These are phyloP conservation scores for Pyrenula massariospora DNA, from an alignment of 495 filamentous ascomycete genomes.

Conservation along the genomic window DNA sequence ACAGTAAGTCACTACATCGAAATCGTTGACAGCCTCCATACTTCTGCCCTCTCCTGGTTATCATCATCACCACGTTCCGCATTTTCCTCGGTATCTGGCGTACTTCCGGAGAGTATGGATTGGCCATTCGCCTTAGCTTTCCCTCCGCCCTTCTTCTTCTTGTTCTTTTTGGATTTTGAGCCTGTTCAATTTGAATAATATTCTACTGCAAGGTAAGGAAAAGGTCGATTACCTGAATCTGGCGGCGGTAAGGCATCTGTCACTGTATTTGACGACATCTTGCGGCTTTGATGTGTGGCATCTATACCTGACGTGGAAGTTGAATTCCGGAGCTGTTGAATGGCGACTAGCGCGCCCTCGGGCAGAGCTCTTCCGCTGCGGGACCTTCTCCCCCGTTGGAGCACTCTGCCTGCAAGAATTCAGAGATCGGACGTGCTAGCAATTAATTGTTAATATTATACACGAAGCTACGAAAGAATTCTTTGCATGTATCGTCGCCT, in stretches of 20 bases:
- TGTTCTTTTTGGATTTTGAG: conserved; percentile 56
- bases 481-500: too few relatives aligned
- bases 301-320: neutral
- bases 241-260: neutral
- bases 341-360: neutral
- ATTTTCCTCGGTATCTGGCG: conserved; percentile 23
- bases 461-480: too few relatives aligned
- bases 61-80: conserved; percentile 6
- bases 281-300: neutral
- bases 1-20: conserved; percentile 4
- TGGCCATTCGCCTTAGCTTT: conserved; percentile 24
- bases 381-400: too few relatives aligned
- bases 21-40: conserved; percentile 14
- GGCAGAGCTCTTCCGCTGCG: neutral
- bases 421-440: too few relatives aligned
- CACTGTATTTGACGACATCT: neutral
- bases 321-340: neutral
- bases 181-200: conserved; percentile 19
- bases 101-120: conserved; percentile 13
- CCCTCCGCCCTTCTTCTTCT: conserved; percentile 51
- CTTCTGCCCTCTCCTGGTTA: conserved; percentile 17
- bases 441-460: too few relatives aligned
- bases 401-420: too few relatives aligned
- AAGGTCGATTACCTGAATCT: neutral
- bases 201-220: neutral